Evolutionary conservation across 1,139 yeast genomes (phyloP).

Genomic region (Scheffersomyces insectosa): DNA sequence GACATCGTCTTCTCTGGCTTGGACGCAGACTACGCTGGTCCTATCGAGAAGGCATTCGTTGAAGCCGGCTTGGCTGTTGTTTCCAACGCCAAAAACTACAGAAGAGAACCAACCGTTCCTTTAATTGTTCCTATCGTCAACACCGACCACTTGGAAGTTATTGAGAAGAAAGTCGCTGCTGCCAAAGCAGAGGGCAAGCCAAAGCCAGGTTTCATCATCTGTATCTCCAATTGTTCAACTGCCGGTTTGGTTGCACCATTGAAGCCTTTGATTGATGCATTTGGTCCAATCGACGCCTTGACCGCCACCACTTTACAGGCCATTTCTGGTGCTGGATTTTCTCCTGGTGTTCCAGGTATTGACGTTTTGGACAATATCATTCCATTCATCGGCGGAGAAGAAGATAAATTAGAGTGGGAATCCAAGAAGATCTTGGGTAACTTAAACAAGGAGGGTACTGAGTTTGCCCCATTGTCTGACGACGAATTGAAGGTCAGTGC

Average conservation of each 20-base stretch:
- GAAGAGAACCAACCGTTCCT: conserved; percentile 87
- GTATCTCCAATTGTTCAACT: conserved; percentile 97
- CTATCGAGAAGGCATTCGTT: conserved; percentile 80
- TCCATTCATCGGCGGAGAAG: conserved; percentile 95
- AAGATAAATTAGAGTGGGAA: conserved; percentile 98
- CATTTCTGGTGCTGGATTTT: conserved; percentile 96
- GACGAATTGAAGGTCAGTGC: conserved; percentile 87
- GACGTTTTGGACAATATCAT: conserved; percentile 92
- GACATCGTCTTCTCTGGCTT: conserved; percentile 94
- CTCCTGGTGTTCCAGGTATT: conserved; percentile 97
- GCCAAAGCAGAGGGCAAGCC: conserved; percentile 54
- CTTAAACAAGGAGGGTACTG: conserved; percentile 52
- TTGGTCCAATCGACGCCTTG: conserved; percentile 86
- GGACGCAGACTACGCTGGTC: conserved; percentile 92
- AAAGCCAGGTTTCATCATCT: conserved; percentile 80
- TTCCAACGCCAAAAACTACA: conserved; percentile 94
- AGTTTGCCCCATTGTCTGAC: conserved; percentile 62
- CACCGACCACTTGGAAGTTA: conserved; percentile 85
- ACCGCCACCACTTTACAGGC: conserved; percentile 96
- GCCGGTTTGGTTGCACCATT: conserved; percentile 97
- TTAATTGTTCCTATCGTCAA: conserved; percentile 93
- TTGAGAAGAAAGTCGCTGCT: conserved; percentile 58
- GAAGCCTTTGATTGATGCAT: conserved; percentile 83
- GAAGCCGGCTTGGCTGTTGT: conserved; percentile 81
- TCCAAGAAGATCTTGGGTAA: conserved; percentile 88